These are phyloP conservation scores for Pulveroboletus sp. DNA, from an alignment of 768 basidiomycete species.

Conservation along the genomic window DNA sequence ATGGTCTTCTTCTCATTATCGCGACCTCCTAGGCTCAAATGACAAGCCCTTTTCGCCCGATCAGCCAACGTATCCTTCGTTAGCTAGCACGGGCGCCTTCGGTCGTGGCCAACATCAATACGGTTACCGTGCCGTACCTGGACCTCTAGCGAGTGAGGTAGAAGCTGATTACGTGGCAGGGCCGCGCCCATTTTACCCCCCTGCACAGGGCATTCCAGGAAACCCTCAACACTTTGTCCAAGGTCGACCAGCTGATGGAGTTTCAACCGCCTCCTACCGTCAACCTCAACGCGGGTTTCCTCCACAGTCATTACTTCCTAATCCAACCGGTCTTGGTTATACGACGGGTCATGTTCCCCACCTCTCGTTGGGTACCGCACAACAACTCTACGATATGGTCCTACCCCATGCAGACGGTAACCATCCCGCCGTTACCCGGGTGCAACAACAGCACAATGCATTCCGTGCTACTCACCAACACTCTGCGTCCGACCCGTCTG, in stretches of 20 bases:
- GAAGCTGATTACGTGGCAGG: slow-evolving; percentile 57
- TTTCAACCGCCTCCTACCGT: slow-evolving; percentile 53
- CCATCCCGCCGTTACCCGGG: slow-evolving; percentile 66
- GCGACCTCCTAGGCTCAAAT: slow-evolving; percentile 38
- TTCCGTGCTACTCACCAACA: slow-evolving; percentile 79
- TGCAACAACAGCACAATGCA: slow-evolving; percentile 75
- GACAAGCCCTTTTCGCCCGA: slow-evolving; percentile 44
- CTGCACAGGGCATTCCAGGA: slow-evolving; percentile 39
- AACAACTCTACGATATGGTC: slow-evolving; percentile 83
- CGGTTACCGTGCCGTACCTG: slow-evolving; percentile 46
- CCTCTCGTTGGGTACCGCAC: slow-evolving; percentile 69
- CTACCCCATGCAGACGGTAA: slow-evolving; percentile 47
- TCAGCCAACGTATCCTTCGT: slow-evolving; percentile 64
- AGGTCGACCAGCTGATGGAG: slow-evolving; percentile 49
- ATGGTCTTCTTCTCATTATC: slow-evolving; percentile 50
- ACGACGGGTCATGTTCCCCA: slow-evolving; percentile 57
- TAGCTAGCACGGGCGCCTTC: slow-evolving; percentile 44
- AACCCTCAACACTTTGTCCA: slow-evolving; percentile 47
- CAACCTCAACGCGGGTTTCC: slow-evolving; percentile 58
- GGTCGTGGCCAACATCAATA: slow-evolving; percentile 54
- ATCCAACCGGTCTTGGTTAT: slow-evolving; percentile 53
- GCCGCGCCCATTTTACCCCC: slow-evolving; percentile 53
- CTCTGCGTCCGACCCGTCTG: slow-evolving; percentile 79
- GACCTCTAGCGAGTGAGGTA: slow-evolving; percentile 17
- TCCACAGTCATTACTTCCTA: slow-evolving; percentile 54